Percentiles rank a stretch among this genome's conserved stretches.
These are phyloP conservation scores for Tillandsia fasciculata DNA, from an alignment of 176 grass and related monocot species.

Conservation along the genomic window DNA sequence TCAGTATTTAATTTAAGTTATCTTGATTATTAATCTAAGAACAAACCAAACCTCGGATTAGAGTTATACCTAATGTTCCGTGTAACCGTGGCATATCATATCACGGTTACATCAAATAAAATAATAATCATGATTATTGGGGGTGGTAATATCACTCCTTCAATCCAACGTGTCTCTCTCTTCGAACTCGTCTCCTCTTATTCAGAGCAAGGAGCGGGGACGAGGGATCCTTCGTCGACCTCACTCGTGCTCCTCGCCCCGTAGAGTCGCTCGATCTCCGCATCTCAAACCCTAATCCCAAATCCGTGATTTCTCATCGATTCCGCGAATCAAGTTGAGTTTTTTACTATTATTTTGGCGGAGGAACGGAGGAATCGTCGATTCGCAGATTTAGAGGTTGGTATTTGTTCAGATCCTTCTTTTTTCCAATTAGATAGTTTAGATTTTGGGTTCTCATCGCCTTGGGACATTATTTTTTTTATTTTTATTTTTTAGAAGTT, in stretches of 20 bases:
- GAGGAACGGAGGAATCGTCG: background rate
- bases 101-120: too few relatives aligned
- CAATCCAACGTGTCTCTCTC: background rate
- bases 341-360: background rate
- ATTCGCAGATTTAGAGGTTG: constrained; percentile 4
- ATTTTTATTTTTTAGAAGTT: background rate
- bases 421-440: background rate
- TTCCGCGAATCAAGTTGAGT: background rate
- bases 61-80: too few relatives aligned
- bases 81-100: too few relatives aligned
- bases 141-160: background rate
- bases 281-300: constrained; percentile 3
- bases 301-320: background rate
- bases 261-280: background rate
- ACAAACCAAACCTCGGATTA: too few relatives aligned
- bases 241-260: background rate
- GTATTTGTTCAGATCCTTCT: background rate
- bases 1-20: too few relatives aligned
- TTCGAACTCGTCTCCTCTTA: background rate
- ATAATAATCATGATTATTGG: too few relatives aligned
- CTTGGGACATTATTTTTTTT: background rate
- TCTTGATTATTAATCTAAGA: too few relatives aligned
- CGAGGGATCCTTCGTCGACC: background rate
- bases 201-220: background rate
- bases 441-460: constrained; percentile 2